Evolutionary conservation across 768 basidiomycete genomes (phyloP).

Genomic region (Amanita phalloides): DNA sequence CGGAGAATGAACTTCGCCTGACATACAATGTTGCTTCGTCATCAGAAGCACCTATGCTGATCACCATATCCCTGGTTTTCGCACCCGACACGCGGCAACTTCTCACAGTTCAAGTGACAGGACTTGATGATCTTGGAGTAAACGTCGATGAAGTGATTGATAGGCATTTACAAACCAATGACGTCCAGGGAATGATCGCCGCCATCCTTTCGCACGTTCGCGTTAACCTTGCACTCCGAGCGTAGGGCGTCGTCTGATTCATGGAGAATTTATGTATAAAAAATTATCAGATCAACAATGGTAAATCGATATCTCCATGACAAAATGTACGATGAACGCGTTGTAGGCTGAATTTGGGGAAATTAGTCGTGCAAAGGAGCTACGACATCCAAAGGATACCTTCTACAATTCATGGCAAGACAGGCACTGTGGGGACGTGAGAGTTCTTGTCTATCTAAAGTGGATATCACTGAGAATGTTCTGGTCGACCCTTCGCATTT

Average conservation of each 20-base stretch:
- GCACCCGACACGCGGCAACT: conserved; percentile 59
- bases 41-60: conserved; percentile 18
- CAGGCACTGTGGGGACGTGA: too few species aligned
- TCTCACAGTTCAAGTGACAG: conserved; percentile 46
- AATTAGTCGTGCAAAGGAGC: too few species aligned
- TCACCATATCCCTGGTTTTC: conserved; percentile 54
- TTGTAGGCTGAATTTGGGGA: too few species aligned
- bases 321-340: neutral
- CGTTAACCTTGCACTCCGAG: conserved; percentile 3
- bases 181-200: conserved; percentile 54
- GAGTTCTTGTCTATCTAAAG: too few species aligned
- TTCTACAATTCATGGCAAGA: too few species aligned
- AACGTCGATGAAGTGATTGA: conserved; percentile 52
- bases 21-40: conserved; percentile 40
- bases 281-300: too few species aligned
- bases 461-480: too few species aligned
- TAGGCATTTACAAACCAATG: conserved; percentile 50
- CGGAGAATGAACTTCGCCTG: conserved; percentile 72
- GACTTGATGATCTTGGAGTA: conserved; percentile 37
- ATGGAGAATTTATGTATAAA: too few species aligned
- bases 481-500: too few species aligned
- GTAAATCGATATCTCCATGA: too few species aligned
- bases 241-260: neutral
- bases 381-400: too few species aligned
- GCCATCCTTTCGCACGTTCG: conserved; percentile 43